A percentile compares a stretch with the other conserved stretches of the same genome.
Conservation (phyloP, 306 rosid species). For the Rosa persica region DNA sequence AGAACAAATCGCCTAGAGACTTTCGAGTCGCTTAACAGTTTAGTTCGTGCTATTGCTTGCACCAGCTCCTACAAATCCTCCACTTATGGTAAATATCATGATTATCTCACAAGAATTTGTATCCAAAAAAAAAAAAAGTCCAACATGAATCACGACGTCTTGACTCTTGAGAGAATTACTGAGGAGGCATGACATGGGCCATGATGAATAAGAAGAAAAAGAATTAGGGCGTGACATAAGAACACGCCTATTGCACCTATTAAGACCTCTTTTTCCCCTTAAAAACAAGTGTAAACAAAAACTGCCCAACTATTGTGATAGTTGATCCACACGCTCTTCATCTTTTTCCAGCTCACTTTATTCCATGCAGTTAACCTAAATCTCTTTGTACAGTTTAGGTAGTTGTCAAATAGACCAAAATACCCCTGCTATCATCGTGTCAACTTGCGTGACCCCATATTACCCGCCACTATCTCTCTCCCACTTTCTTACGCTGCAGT, state of each 20-base stretch:
- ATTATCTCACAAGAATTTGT: not conserved
- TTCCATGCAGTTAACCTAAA: not conserved
- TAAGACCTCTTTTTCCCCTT: not conserved
- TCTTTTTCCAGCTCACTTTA: not conserved
- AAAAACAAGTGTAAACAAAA: not conserved
- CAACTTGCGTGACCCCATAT: not conserved
- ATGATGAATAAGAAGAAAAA: not conserved
- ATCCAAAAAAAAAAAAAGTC: not conserved
- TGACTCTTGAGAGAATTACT: too few species aligned
- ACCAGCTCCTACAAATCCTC: not conserved
- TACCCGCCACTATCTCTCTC: not conserved
- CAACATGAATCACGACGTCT: not conserved
- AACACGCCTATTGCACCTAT: not conserved
- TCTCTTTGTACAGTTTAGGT: not conserved
- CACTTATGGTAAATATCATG: not conserved
- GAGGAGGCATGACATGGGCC: not conserved
- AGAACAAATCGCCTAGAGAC: not conserved
- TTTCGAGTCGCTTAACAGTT: not conserved
- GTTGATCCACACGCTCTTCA: not conserved
- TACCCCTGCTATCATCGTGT: not conserved
- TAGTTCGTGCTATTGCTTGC: not conserved
- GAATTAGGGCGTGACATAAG: not conserved
- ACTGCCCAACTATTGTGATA: not conserved
- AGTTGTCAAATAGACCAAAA: not conserved
- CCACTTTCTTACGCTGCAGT: not conserved